These are phyloP conservation scores for Colletotrichum salicis DNA, from an alignment of 2,329 filamentous ascomycete species.

Conservation along the genomic window DNA sequence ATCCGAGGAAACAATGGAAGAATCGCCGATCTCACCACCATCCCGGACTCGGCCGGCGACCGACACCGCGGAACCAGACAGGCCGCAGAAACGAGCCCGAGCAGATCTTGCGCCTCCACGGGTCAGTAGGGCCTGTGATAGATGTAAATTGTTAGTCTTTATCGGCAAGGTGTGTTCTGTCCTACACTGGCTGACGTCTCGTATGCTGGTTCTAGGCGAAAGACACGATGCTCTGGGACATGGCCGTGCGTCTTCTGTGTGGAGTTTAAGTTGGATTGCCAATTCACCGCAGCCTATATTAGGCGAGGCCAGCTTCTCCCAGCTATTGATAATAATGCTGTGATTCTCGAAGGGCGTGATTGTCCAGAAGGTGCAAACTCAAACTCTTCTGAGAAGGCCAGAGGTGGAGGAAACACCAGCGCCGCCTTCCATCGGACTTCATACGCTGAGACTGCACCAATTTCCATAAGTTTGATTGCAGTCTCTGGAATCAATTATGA, in stretches of 20 bases:
- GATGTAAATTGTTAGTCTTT: constrained; percentile 39
- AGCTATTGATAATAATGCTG: no score
- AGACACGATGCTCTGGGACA: constrained; percentile 39
- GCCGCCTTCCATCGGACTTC: no score
- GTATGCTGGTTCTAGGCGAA: background rate
- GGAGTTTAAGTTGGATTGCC: constrained; percentile 39
- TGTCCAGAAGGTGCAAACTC: no score
- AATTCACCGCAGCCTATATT: constrained; percentile 39
- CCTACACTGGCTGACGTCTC: background rate
- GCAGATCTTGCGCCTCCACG: constrained; percentile 8
- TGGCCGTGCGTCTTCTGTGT: constrained; percentile 40
- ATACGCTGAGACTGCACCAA: no score
- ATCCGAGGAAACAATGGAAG: constrained; percentile 17
- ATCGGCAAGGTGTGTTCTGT: background rate
- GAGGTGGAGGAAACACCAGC: no score
- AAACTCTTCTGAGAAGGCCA: no score
- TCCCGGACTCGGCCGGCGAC: background rate
- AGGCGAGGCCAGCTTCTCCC: no score
- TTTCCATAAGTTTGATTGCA: no score
- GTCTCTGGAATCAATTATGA: no score
- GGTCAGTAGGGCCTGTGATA: constrained; percentile 39
- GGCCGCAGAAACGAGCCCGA: background rate
- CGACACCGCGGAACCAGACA: background rate
- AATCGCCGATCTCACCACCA: background rate
- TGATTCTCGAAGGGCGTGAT: no score